Evolutionary conservation across 1,284 basidiomycete species (phyloP), one percentile per base, ranked within the genome.

Genomic region (Cryptococcus amylolentus): DNA sequence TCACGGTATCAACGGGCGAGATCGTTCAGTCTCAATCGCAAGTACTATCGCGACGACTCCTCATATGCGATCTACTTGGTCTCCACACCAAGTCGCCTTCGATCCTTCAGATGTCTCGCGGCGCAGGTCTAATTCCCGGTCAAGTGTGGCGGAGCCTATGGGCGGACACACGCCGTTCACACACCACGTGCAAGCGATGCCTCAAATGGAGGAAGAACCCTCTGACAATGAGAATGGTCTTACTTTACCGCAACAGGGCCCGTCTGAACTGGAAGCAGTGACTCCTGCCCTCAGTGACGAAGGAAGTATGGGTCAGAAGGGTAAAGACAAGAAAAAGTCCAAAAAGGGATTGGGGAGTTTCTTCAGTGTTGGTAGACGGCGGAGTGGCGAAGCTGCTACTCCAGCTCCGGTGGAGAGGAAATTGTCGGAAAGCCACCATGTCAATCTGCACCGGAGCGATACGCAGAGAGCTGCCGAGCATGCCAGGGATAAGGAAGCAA

Each of bases 131-230:
- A 39, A 58, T 56, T 63, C 60, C 3, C 53, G 43, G 41, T 52
- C 49, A 3, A 53, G 57, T 6, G 35, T 59, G 27, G 35, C 49
- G 8, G 64, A 64, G 18, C 52, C 50, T 18, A 63, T 66, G 18
- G 64, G 62, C 9, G 71, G 68, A 14, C 69, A 72, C 62, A 53
- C 72, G 12, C 67, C 70, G 5, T 73, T 71, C 52, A 70, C 72
- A 1, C 70, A 73, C 52, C 65, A 69, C 51, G 43, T 71, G n/a
- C 61, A 65, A 13, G 42, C 50, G 6, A 56, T 49, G 48, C 31
- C 55, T 42, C 49, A 54, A 12, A 46, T 55, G 8, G 62, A 63
- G 13, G 58, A 64, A n/a, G 62, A 65, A 31, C 60, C 54, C 6
- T 49, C 51, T 10, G 57, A 59, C 31, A 62, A 63, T 9, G 52